Base-by-base conservation (phyloP, 306 rosid species). In the Sphenostylis stenocarpa region DNA sequence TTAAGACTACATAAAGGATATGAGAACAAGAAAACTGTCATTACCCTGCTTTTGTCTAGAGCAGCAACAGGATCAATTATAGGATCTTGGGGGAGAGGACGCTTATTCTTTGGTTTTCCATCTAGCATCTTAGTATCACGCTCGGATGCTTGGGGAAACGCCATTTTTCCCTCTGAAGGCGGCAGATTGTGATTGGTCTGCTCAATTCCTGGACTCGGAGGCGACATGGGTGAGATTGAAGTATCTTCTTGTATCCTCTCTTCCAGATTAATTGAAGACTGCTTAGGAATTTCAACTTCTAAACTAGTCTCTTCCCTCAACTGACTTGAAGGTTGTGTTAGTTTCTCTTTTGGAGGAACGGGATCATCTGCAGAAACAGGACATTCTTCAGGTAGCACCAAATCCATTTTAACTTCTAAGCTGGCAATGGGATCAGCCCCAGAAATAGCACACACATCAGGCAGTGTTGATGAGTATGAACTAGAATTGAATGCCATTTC, bases 31-130 rank as follows among this genome's bases (percentile, higher is more conserved):
- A 77, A 70, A 56, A 67, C n/a, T 13, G 58, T 73, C 73, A 52
- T 20, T 85, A 92, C 99, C 96, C 86, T 91, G 99, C 96, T 91
- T 91, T 87, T 89, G 82, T 93, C 99, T 69, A 85, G 93, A 80
- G 98, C 97, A 55, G 87, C 87, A 71, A 77, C 92, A 48, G 84
- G 87, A 76, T 96, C 99, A 38, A 91, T 82, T 49, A 88, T 86
- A 76, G 96, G 98, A 83, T 79, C 87, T 16, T 15, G 81, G 17
- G 97, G 94, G 76, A 85, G 96, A 84, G 91, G 90, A 62, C 80
- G 65, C 85, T 92, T 95, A 47, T 68, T 84, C 44, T 81, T 82
- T 63, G 81, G 86, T 66, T 85, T 83, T 79, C 85, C 93, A 70
- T 84, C 85, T 43, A 85, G 68, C 82, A 48, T 81, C 74, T 80